Evolutionary conservation across 148 eudicot species (phyloP), one percentile per base, ranked within the genome.

Genomic region (Salicornia ramosissima): DNA sequence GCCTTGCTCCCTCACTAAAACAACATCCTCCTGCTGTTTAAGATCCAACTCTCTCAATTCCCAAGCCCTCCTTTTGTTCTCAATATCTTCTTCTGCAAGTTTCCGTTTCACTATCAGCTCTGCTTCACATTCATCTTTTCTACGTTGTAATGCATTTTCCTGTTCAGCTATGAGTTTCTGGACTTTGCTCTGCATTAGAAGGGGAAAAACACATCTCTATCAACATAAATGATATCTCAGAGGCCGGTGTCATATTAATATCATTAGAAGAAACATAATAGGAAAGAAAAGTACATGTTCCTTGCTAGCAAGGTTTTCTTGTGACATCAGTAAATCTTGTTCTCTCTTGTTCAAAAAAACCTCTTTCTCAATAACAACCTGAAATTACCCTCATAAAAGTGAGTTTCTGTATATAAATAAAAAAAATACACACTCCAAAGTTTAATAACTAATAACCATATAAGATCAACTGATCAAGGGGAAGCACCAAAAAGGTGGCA

Each of bases 41-140:
- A 93, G 80, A 78, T 93, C 95, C 71, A 93, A 69, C 77, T 93
- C 98, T 61, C 69, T 90, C 81, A 93, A 83, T 71, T 93, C 98
- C 91, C 95, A 88, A 69, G 83, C 83, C 73, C 96, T 85, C 81
- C 92, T 84, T 78, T 83, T 93, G 57, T 71, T 73, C 80, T 90
- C 85, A 75, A 88, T 82, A 34, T 90, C 89, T 57, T 90, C 90
- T 47, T 90, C 95, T 66, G 79, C 82, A 68, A 67, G 69, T 74
- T 83, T 90, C 47, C 80, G 87, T 70, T 82, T 90, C 74, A 58
- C 76, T 68, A 74, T 76, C 55, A 88, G 65, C 70, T 90, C 90
- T 33, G 83, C 82, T 61, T 93, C 95, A 53, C 83, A 76, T 71
- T 83, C 84, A 40, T 81, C 80, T 69, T 69, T 76, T 77, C 72